phyloP scores from a whole-genome alignment of 106 monocot genomes.

The Triglochin maritima region DNA sequence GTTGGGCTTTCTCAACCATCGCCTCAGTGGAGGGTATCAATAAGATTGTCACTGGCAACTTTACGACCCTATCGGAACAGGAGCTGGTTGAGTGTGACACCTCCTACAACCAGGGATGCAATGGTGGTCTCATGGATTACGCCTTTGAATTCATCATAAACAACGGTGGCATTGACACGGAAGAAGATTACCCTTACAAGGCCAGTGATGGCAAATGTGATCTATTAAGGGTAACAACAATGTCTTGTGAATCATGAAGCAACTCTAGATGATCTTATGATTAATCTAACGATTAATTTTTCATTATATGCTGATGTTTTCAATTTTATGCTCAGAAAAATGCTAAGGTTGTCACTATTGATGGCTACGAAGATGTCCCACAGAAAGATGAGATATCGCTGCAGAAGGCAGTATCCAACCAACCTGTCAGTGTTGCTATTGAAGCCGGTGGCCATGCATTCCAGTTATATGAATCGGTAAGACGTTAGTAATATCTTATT shows the following conservation, averaged over 20 bases:
- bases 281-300: neutral
- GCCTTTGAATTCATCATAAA: slow-evolving; percentile 26
- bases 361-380: slow-evolving; percentile 18
- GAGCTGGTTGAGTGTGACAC: slow-evolving; percentile 28
- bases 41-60: slow-evolving; percentile 18
- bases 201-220: slow-evolving; percentile 14
- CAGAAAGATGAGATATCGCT: slow-evolving; percentile 14
- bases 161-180: slow-evolving; percentile 20
- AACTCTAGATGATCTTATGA: no score
- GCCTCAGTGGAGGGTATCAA: slow-evolving; percentile 15
- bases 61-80: slow-evolving; percentile 18
- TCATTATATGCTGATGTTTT: neutral
- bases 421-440: slow-evolving; percentile 20
- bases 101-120: slow-evolving; percentile 12
- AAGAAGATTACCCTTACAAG: slow-evolving; percentile 16
- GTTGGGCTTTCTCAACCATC: slow-evolving; percentile 24
- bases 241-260: no score
- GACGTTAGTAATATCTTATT: neutral
- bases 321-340: slow-evolving; percentile 3
- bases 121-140: slow-evolving; percentile 18
- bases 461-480: slow-evolving; percentile 23
- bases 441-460: slow-evolving; percentile 17
- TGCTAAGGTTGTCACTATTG: slow-evolving; percentile 21
- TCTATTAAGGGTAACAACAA: neutral
- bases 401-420: slow-evolving; percentile 13